A percentile compares a stretch with the other conserved stretches of the same genome.
phyloP scores from a whole-genome alignment of 345 rosid genomes.

The Rubroshorea leprosula region DNA sequence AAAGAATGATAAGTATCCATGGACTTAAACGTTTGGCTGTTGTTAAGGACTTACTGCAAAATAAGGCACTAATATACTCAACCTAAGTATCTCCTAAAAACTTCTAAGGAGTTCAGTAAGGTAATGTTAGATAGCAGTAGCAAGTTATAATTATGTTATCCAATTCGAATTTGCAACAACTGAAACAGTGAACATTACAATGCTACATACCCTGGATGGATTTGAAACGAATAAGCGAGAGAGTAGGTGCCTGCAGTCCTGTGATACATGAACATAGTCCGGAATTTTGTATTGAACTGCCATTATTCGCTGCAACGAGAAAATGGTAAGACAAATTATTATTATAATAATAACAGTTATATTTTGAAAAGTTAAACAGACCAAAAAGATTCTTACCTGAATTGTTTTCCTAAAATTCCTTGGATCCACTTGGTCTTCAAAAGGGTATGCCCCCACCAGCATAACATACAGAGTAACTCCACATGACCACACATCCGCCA shows the following conservation, averaged over 20 bases:
- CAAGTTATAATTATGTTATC: not conserved
- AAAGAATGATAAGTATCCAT: no score
- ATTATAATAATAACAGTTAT: not conserved
- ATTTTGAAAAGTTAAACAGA: not conserved
- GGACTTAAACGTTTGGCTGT: no score
- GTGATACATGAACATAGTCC: constrained; percentile 76
- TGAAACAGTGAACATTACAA: constrained; percentile 4
- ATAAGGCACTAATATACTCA: not conserved
- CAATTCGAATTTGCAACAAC: not conserved
- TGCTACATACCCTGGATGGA: constrained; percentile 49
- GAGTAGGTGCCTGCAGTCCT: constrained; percentile 72
- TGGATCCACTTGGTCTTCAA: constrained; percentile 86
- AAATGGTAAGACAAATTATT: not conserved
- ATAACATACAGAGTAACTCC: constrained; percentile 95
- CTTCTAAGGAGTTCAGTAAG: not conserved
- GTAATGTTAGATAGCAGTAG: not conserved
- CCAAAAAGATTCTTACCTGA: constrained; percentile 42
- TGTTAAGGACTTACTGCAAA: no score
- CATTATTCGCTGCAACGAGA: constrained; percentile 66
- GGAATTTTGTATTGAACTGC: constrained; percentile 88
- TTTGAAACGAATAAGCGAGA: constrained; percentile 80
- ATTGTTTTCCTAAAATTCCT: constrained; percentile 87
- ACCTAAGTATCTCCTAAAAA: not conserved
- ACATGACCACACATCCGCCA: constrained; percentile 97
- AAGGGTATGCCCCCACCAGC: constrained; percentile 93